Percentiles rank a stretch among this genome's conserved stretches.
Conservation (phyloP, 805 yeast genomes). For the Lipomyces starkeyi region DNA sequence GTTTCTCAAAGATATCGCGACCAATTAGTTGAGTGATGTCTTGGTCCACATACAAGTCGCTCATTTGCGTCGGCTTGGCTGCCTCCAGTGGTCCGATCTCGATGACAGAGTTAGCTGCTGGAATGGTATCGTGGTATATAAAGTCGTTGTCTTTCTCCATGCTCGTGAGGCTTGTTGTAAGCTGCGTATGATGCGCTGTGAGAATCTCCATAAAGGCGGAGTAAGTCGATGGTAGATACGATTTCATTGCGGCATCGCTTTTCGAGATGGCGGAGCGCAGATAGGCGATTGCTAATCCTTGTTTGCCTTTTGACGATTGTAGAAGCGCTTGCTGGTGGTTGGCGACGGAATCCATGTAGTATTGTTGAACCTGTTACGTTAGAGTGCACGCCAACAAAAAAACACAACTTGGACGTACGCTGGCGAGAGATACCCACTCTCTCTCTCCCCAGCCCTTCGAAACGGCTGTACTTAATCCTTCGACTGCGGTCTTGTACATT, state of each 20-base stretch:
- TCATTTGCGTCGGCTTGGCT: conserved; percentile 61
- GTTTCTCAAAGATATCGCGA: conserved; percentile 70
- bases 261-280: conserved; percentile 56
- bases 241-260: conserved; percentile 39
- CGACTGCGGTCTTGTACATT: conserved; percentile 60
- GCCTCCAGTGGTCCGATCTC: conserved; percentile 74
- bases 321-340: conserved; percentile 50
- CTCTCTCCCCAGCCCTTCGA: conserved; percentile 51
- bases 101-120: conserved; percentile 63
- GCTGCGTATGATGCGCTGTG: conserved; percentile 39
- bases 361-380: conserved; percentile 42
- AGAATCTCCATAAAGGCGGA: conserved; percentile 37
- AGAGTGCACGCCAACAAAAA: background rate
- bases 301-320: conserved; percentile 61
- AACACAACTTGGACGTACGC: conserved; percentile 51
- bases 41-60: conserved; percentile 51
- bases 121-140: conserved; percentile 81
- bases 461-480: conserved; percentile 52
- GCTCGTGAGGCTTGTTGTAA: conserved; percentile 45
- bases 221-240: conserved; percentile 39
- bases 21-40: conserved; percentile 56
- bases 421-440: conserved; percentile 59
- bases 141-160: conserved; percentile 85
- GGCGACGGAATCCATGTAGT: conserved; percentile 62
- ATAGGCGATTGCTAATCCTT: conserved; percentile 79